Conservation (phyloP, 2,329 filamentous ascomycete species). For the Cladophialophora bantiana region DNA sequence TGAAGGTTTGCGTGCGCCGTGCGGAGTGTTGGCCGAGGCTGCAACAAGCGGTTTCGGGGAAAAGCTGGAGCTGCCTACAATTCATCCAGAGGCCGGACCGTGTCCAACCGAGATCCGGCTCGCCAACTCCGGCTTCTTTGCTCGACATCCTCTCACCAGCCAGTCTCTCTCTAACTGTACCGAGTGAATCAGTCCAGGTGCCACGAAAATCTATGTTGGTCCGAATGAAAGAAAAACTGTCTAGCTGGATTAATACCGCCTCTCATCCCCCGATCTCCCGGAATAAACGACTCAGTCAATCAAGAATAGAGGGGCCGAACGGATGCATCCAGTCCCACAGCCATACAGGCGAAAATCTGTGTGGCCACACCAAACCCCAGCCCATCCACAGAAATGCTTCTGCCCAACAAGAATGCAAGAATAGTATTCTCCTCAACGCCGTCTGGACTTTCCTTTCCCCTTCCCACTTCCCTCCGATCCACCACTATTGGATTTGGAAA, state of each 20-base stretch:
- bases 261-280: neutral
- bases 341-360: neutral
- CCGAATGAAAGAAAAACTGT: neutral
- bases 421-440: constrained; percentile 21
- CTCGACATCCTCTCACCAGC: too few species aligned
- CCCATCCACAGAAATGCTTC: neutral
- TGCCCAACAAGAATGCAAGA: neutral
- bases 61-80: constrained; percentile 28
- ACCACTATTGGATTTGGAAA: constrained; percentile 37
- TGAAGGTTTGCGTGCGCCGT: constrained; percentile 25
- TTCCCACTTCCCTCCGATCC: constrained; percentile 36
- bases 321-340: neutral
- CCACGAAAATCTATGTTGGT: neutral
- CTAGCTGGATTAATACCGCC: neutral
- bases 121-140: neutral
- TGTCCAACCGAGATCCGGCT: constrained; percentile 13
- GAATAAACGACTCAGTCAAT: neutral
- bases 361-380: neutral
- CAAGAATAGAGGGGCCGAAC: neutral
- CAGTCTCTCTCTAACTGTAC: too few species aligned
- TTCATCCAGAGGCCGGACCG: constrained; percentile 4
- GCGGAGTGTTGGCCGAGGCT: constrained; percentile 36
- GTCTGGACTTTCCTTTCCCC: constrained; percentile 31
- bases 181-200: neutral
- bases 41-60: constrained; percentile 21